Conservation (phyloP, 345 rosid genomes). For the Nephelium lappaceum region DNA sequence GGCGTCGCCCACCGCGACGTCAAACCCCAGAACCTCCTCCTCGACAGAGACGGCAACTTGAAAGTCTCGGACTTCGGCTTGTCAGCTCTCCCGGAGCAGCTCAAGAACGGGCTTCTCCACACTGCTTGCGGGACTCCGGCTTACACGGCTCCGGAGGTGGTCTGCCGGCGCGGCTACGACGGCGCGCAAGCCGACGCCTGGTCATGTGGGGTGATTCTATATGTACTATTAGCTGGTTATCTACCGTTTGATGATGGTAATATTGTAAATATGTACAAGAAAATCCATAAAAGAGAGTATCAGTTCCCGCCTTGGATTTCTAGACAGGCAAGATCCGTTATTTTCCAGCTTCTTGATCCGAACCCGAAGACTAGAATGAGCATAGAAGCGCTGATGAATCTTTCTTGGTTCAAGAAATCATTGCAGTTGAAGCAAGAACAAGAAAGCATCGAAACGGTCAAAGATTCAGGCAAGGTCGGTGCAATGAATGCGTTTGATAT, state of each 20-base stretch:
- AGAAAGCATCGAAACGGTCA: conserved; percentile 10
- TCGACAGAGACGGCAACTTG: conserved; percentile 62
- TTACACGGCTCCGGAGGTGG: conserved; percentile 78
- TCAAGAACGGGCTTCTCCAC: conserved; percentile 52
- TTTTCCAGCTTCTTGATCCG: conserved; percentile 73
- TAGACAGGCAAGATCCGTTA: conserved; percentile 51
- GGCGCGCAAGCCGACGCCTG: conserved; percentile 82
- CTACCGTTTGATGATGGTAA: conserved; percentile 70
- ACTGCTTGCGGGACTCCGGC: conserved; percentile 88
- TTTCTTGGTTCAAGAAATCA: conserved; percentile 61
- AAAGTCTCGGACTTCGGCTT: conserved; percentile 86
- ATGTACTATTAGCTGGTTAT: conserved; percentile 52
- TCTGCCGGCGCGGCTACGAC: conserved; percentile 52
- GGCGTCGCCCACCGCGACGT: conserved; percentile 90
- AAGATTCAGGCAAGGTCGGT: neutral
- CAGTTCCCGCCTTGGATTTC: conserved; percentile 59
- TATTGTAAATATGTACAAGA: conserved; percentile 57
- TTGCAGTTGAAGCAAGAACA: conserved; percentile 25
- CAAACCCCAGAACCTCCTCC: conserved; percentile 83
- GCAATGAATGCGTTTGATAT: conserved; percentile 70
- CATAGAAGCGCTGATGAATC: conserved; percentile 44
- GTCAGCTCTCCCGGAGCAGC: conserved; percentile 70
- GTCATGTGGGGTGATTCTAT: conserved; percentile 91
- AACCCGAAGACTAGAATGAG: conserved; percentile 73
- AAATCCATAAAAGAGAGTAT: conserved; percentile 55